Evolutionary conservation across 1,284 basidiomycete species (phyloP).

Genomic region (Peniophora sp.): DNA sequence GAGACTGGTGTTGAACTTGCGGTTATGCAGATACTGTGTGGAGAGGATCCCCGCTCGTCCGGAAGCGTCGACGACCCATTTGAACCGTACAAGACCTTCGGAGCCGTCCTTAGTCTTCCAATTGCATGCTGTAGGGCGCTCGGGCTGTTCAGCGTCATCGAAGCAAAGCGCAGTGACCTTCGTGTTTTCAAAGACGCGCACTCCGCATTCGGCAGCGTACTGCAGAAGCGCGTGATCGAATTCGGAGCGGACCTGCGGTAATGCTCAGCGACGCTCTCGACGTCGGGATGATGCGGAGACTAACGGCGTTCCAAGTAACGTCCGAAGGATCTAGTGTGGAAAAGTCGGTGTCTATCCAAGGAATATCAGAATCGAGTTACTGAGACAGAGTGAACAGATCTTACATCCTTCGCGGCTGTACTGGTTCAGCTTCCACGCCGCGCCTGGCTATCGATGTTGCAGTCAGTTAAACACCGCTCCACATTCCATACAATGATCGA

Average conservation of each 20-base stretch:
- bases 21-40: constrained; percentile 37
- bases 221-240: constrained; percentile 56
- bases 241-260: constrained; percentile 46
- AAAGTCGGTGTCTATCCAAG: not conserved
- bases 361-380: no score
- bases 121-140: constrained; percentile 27
- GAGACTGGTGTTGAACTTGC: constrained; percentile 34
- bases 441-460: constrained; percentile 32
- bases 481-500: no score
- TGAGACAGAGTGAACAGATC: no score
- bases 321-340: not conserved
- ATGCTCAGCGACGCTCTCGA: not conserved
- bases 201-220: constrained; percentile 49
- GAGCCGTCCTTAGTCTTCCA: constrained; percentile 24
- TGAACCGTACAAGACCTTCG: constrained; percentile 28
- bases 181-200: constrained; percentile 45
- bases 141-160: constrained; percentile 13
- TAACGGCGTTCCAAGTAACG: not conserved
- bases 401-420: not conserved
- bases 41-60: constrained; percentile 41
- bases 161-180: constrained; percentile 30
- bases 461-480: no score
- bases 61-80: constrained; percentile 38
- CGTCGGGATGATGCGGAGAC: not conserved
- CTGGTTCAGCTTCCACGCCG: constrained; percentile 39